Base-by-base conservation (phyloP, 2,329 filamentous ascomycete genomes). In the Elsinoe australis region DNA sequence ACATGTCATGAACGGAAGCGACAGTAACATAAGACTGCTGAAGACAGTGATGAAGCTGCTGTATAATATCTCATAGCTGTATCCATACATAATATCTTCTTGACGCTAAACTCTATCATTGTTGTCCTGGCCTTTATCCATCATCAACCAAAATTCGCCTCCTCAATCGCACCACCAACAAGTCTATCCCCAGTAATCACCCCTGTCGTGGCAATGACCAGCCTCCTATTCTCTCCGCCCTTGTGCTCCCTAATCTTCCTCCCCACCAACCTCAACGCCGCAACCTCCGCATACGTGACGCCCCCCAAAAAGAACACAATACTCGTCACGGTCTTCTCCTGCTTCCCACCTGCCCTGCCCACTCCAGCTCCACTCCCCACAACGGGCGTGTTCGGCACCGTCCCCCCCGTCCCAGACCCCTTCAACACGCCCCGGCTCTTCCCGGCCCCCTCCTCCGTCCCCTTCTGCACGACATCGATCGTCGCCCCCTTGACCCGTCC, bases 241-340 rank as follows among this genome's bases (percentile, higher is more conserved):
- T 75, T 64, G 1, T 62, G 67, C 53, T 72, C 85, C 78, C 79
- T 65, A 51, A 73, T 53, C 65, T 90, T 82, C 61, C 81, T 81
- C 7, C 85, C 87, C 56, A 98, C 83, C 62, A 95, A 96, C 48
- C 94, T 77, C 61, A 98, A 64, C 15, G 94, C 92, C 32, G 94
- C 88, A 63, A 98, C 90, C 67, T 98, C 92, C 0, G 92, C 90
- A 61, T 94, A 95, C 0, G 88, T 95, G 49, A 98, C 85, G 1
- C 92, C 94, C n/a, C 92, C 92, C 14, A 98, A 71, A 67, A 96
- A 96, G 57, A 96, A 94, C n/a, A 98, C 82, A 60, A 95, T 86
- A 22, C 45, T 48, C 45, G 45, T 48, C 32, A 48, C 45, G 31
- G 49, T 51, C 34, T 22, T 21, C n/a, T 47, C 45, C 12, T 47